These are phyloP conservation scores for Scleroderma bovista DNA, from an alignment of 768 basidiomycete genomes.

Conservation along the genomic window DNA sequence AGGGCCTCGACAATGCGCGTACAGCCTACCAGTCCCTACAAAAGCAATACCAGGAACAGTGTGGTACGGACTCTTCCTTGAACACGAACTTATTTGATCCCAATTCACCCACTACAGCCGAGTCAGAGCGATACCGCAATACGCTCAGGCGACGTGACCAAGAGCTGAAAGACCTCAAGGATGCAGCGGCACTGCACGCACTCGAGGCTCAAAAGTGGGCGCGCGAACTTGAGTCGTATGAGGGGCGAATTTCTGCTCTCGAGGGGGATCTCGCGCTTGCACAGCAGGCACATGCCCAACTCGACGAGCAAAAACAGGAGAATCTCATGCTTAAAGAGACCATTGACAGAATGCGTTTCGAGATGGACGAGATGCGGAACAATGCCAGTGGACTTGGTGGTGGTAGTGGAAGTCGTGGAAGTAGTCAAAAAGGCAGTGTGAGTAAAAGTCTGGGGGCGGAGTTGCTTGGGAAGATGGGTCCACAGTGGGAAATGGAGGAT, in stretches of 20 bases:
- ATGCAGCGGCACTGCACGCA: slow-evolving; percentile 52
- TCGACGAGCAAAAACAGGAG: slow-evolving; percentile 94
- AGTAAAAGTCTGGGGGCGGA: slow-evolving; percentile 77
- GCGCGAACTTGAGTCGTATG: slow-evolving; percentile 64
- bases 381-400: slow-evolving; percentile 31
- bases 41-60: slow-evolving; percentile 87
- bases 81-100: not conserved
- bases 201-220: slow-evolving; percentile 63
- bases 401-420: slow-evolving; percentile 37
- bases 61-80: slow-evolving; percentile 42
- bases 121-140: slow-evolving; percentile 74
- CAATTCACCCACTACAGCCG: slow-evolving; percentile 35
- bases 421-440: slow-evolving; percentile 50
- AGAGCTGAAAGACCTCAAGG: slow-evolving; percentile 59
- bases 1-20: slow-evolving; percentile 68
- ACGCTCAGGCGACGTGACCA: slow-evolving; percentile 72
- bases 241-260: slow-evolving; percentile 64
- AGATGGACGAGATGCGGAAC: slow-evolving; percentile 86
- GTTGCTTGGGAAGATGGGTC: slow-evolving; percentile 56
- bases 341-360: slow-evolving; percentile 90
- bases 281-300: slow-evolving; percentile 62
- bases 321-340: slow-evolving; percentile 92
- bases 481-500: slow-evolving; percentile 37
- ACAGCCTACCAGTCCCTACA: slow-evolving; percentile 72
- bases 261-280: slow-evolving; percentile 68